These are phyloP conservation scores for Candida adriatica DNA, from an alignment of 805 yeast genomes.

Conservation along the genomic window DNA sequence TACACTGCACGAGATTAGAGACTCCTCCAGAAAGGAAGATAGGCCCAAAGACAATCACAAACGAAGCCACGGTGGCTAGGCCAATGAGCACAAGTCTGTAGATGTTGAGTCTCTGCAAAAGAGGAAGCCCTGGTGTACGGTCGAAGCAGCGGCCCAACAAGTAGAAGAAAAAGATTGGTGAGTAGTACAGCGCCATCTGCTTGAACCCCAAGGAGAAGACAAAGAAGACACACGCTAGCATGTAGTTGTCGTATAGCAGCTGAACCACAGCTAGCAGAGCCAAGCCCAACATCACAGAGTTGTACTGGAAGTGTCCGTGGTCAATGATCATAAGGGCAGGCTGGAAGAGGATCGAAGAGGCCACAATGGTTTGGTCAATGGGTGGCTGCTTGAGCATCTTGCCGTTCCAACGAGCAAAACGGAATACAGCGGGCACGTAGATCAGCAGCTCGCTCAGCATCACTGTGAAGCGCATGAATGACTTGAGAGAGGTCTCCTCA, in stretches of 20 bases:
- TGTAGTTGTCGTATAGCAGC: conserved; percentile 54
- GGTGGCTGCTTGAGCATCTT: conserved; percentile 50
- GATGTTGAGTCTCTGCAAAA: conserved; percentile 37
- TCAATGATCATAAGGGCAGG: conserved; percentile 82
- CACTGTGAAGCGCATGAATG: conserved; percentile 80
- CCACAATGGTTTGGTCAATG: conserved; percentile 68
- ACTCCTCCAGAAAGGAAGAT: conserved; percentile 41
- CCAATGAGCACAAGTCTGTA: conserved; percentile 57
- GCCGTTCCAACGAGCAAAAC: conserved; percentile 67
- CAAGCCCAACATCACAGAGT: conserved; percentile 89
- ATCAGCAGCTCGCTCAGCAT: conserved; percentile 65
- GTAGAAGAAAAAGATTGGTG: conserved; percentile 82
- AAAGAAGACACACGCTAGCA: conserved; percentile 70
- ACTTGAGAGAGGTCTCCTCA: conserved; percentile 61
- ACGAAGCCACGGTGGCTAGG: conserved; percentile 51
- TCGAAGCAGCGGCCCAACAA: conserved; percentile 48
- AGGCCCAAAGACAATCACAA: conserved; percentile 50
- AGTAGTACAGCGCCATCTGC: conserved; percentile 92
- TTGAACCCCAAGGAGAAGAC: conserved; percentile 76
- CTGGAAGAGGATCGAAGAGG: conserved; percentile 75
- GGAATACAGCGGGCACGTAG: conserved; percentile 75
- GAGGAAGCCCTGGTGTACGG: conserved; percentile 6
- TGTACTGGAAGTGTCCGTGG: conserved; percentile 97
- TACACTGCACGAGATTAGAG: conserved; percentile 35
- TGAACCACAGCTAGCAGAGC: conserved; percentile 62